Percentiles rank a stretch among this genome's conserved stretches.
Evolutionary conservation across 2,329 filamentous ascomycete species (phyloP).

Genomic region (Mariannaea elegans): DNA sequence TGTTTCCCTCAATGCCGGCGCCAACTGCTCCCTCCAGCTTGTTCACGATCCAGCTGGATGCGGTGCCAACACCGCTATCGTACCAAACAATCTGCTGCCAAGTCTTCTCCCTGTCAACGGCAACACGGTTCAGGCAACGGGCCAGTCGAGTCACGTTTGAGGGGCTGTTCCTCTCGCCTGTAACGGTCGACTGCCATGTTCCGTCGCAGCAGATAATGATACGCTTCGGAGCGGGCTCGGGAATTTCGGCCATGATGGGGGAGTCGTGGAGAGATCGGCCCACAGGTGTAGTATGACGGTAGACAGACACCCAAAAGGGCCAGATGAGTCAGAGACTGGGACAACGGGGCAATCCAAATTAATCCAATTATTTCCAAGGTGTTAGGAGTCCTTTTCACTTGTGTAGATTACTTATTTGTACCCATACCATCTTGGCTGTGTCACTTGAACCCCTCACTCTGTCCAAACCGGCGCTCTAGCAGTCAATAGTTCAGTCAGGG

Average conservation of each 20-base stretch:
- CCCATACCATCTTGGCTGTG: background rate
- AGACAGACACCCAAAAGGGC: background rate
- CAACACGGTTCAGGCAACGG: constrained; percentile 38
- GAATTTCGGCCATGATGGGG: constrained; percentile 2
- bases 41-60: constrained; percentile 13
- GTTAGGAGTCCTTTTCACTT: background rate
- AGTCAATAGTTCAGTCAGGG: background rate
- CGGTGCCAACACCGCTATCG: constrained; percentile 46
- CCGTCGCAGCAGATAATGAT: constrained; percentile 49
- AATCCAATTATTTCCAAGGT: no score
- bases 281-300: background rate
- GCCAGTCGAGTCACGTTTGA: constrained; percentile 48
- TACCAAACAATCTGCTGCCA: constrained; percentile 50
- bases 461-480: background rate
- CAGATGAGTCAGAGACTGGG: no score
- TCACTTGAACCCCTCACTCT: background rate
- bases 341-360: no score
- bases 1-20: constrained; percentile 41
- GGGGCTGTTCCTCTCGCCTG: constrained; percentile 37
- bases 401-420: background rate
- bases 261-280: no score
- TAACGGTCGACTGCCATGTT: constrained; percentile 44
- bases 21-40: constrained; percentile 33
- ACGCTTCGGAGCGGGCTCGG: constrained; percentile 30
- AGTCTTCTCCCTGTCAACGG: constrained; percentile 37